Evolutionary conservation across 345 rosid genomes (phyloP).

Genomic region (Populus pruinosa): DNA sequence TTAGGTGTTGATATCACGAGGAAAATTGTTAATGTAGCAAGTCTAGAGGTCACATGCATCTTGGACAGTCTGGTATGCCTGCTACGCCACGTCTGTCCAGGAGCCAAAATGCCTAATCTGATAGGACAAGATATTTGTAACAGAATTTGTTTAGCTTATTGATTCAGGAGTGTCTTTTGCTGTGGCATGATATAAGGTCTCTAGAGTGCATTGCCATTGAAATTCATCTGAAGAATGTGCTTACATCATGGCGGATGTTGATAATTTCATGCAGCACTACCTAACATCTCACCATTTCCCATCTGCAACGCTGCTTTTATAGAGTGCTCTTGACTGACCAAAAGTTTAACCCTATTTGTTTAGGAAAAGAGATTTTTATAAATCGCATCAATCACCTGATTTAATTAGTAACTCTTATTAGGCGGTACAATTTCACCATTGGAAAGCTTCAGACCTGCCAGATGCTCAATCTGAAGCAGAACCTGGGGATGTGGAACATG

Average conservation of each 20-base stretch:
- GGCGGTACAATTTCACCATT: constrained; percentile 63
- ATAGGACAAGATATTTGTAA: not conserved
- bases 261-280: not conserved
- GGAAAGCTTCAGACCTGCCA: constrained; percentile 45
- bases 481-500: constrained; percentile 21
- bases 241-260: not conserved
- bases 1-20: not conserved
- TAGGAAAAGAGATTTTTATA: not conserved
- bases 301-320: not conserved
- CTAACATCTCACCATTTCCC: too few species aligned
- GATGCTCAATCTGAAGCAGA: constrained; percentile 7
- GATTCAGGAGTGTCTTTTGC: not conserved
- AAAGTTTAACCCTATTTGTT: not conserved
- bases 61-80: not conserved
- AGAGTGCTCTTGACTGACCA: not conserved
- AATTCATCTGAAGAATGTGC: not conserved
- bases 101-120: not conserved
- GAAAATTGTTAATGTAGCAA: not conserved
- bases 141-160: too few species aligned
- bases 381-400: not conserved
- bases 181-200: not conserved
- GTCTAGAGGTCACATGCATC: not conserved
- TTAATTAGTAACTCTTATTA: constrained; percentile 16
- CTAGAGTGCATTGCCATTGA: not conserved
- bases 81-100: not conserved